Base-by-base conservation (phyloP, 2,329 filamentous ascomycete species). In the Stemphylium vesicarium region DNA sequence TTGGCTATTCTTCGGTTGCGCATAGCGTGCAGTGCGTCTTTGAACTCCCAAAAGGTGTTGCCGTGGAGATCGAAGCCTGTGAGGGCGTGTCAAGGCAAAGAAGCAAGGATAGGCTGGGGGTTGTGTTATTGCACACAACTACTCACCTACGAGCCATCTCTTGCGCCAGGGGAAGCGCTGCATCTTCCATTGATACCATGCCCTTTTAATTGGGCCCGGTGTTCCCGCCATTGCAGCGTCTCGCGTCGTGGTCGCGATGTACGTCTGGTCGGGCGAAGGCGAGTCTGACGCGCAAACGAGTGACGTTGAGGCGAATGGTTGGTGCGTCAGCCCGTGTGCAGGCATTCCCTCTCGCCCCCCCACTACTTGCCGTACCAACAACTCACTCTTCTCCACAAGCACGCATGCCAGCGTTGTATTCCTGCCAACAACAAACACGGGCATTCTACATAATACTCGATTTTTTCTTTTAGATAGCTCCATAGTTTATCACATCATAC, bases 1-100 rank as follows among this genome's bases (percentile, higher is more conserved):
- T 84, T 80, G 52, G 87, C 84, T 15, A 88, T 88, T 26, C 86
- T 79, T 33, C 86, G 81, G 57, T 79, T 78, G 38, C 85, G 80
- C 36, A 77, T 74, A 35, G 81, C 71, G 60, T 85, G 84, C 50
- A 85, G 57, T 15, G 78, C 75, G 66, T 87, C 84, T 66, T 83
- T 84, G 73, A 88, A 88, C 66, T 87, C 85, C 85, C 85, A 88
- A 72, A 82, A 88, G 9, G 85, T 88, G 73, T 88, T 88, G 57
- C 85, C 85, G 16, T 80, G 71, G 42, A 88, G 79, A 72, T 88
- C 85, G 62, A 80, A 78, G 68, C 85, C 85, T 86, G 65, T 31
- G 35, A 55, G 15, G 29, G 13, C 8, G 15, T 38, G 57, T 69
- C 48, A 56, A 47, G 43, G 33, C 20, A 41, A 13, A 24, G 40